Base-by-base conservation (phyloP, 305 asterid genomes). In the Fraxinus sp. region DNA sequence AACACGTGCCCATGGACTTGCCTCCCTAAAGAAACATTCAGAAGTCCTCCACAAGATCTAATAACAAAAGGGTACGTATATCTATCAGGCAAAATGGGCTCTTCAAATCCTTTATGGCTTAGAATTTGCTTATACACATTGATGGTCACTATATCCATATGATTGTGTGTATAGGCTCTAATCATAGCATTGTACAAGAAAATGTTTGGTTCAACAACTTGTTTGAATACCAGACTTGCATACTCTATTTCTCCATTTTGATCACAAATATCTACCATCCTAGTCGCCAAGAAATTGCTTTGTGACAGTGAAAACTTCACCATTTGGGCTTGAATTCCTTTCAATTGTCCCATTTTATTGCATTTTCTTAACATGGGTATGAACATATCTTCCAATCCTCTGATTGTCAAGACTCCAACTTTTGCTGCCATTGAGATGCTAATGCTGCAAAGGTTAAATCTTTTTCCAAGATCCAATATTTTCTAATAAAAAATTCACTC, bases 251-350 rank as follows among this genome's bases (percentile, higher is more conserved):
- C 93, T 39, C 93, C 95, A 32, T 20, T 83, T 87, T 82, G 89
- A 78, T 90, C 94, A 81, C 99, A 95, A 66, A 91, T 85, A 74
- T 93, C 93, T 84, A 95, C 57, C 97, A 94, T 93, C 88, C 86
- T 94, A 4, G 97, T 90, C 26, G 91, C 94, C 89, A 95, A 88
- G 87, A 92, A 91, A 82, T 88, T 95, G 94, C 97, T 93, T 49
- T 90, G 95, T 11, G 89, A 57, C 37, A 93, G 32, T 16, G 95
- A 90, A 16, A 91, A 84, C 72, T 92, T 91, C 85, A 90, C 90
- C 84, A 92, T 88, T 49, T 89, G 98, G 88, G 94, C 91, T 71
- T 93, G 98, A 36, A 90, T 87, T 85, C 82, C 91, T 91, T 86
- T 95, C 91, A 95, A 74, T 32, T 49, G 62, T 16, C 6, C 11